Conservation (phyloP, 805 yeast genomes). For the Ogataea wickerhamii region DNA sequence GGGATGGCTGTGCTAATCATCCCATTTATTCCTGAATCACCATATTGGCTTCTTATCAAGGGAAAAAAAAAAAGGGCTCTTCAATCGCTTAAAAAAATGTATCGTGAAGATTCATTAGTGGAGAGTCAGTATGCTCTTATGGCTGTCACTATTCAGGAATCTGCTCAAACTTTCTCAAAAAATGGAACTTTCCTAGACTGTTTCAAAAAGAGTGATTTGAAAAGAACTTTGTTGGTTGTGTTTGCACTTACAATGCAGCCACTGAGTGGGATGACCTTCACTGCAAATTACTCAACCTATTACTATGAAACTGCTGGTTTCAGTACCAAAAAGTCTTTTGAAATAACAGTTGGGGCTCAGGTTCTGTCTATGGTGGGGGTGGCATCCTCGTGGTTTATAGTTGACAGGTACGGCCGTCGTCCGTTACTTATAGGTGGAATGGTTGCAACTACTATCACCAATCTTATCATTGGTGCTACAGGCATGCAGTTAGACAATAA, state of each 20-base stretch:
- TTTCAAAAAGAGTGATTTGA: conserved; percentile 40
- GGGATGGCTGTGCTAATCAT: conserved; percentile 4
- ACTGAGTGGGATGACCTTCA: conserved; percentile 44
- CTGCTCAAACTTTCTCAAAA: conserved; percentile 16
- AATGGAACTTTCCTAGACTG: conserved; percentile 39
- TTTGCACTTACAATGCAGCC: conserved; percentile 41
- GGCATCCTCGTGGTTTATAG: conserved; percentile 40
- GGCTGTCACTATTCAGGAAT: conserved; percentile 30
- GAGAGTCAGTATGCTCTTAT: conserved; percentile 34
- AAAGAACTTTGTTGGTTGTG: conserved; percentile 42
- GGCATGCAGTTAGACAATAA: conserved; percentile 19
- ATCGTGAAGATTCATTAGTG: conserved; percentile 27
- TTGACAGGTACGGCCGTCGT: conserved; percentile 38
- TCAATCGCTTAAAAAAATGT: conserved; percentile 32
- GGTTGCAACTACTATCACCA: conserved; percentile 21
- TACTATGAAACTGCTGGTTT: conserved; percentile 49
- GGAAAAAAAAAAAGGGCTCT: conserved; percentile 41
- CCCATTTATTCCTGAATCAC: conserved; percentile 21
- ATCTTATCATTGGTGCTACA: conserved; percentile 27
- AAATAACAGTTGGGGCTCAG: conserved; percentile 30
- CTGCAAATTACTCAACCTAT: conserved; percentile 46
- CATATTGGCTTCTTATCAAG: conserved; percentile 27
- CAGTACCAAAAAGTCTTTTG: conserved; percentile 36
- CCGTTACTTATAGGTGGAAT: conserved; percentile 31
- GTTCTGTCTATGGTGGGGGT: conserved; percentile 31